These are phyloP conservation scores for Microcera coccophila DNA, from an alignment of 2,329 filamentous ascomycete species.

Conservation along the genomic window DNA sequence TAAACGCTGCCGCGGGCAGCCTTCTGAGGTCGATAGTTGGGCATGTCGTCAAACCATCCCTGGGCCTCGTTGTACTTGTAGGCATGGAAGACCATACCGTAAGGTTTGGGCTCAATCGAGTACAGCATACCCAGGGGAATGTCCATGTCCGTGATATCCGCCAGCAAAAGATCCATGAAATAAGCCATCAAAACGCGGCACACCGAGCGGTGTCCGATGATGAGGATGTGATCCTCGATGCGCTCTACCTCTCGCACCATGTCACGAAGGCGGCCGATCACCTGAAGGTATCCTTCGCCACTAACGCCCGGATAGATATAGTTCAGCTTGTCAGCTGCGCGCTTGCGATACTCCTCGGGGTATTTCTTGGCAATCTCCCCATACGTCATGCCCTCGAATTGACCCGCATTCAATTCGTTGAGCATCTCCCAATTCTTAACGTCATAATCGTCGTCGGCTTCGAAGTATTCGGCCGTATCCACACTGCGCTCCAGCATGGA, in stretches of 20 bases:
- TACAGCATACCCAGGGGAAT: constrained; percentile 92
- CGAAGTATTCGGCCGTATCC: constrained; percentile 84
- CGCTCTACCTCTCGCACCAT: constrained; percentile 97
- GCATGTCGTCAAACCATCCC: constrained; percentile 80
- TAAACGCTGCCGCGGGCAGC: constrained; percentile 32
- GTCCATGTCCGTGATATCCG: constrained; percentile 91
- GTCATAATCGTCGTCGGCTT: constrained; percentile 87
- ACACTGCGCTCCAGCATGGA: constrained; percentile 91
- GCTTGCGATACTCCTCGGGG: constrained; percentile 76
- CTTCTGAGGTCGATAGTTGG: constrained; percentile 73
- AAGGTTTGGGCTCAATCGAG: constrained; percentile 94
- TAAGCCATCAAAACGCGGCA: constrained; percentile 92
- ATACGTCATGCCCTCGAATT: constrained; percentile 94
- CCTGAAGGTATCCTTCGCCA: constrained; percentile 92
- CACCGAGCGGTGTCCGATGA: constrained; percentile 89
- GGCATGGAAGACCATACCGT: constrained; percentile 94
- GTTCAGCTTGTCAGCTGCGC: constrained; percentile 81
- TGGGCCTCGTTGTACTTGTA: constrained; percentile 80
- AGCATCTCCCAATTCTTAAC: constrained; percentile 98
- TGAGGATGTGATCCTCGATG: constrained; percentile 90
- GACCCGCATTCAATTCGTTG: constrained; percentile 89
- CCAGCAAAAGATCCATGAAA: constrained; percentile 85
- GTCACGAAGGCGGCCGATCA: constrained; percentile 90
- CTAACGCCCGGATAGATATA: constrained; percentile 96
- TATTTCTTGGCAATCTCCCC: constrained; percentile 77